phyloP scores from a whole-genome alignment of 2,329 filamentous ascomycete genomes.

The Pestalotiopsis sp. region DNA sequence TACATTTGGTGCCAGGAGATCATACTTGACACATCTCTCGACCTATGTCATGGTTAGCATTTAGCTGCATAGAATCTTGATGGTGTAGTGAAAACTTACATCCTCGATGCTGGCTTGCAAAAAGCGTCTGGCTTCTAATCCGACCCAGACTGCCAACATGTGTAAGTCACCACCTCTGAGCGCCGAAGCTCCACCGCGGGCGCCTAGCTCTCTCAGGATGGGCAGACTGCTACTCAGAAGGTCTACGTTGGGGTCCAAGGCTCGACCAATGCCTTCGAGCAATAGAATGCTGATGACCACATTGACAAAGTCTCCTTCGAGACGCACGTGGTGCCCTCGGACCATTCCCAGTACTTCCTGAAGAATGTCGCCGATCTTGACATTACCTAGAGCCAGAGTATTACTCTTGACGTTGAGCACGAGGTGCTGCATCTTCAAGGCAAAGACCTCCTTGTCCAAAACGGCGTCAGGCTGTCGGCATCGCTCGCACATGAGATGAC shows the following conservation, averaged over 20 bases:
- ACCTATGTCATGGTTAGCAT: slow-evolving; percentile 11
- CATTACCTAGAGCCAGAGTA: slow-evolving; percentile 88
- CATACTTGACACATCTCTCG: slow-evolving; percentile 15
- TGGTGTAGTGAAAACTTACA: slow-evolving; percentile 50
- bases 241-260: slow-evolving; percentile 83
- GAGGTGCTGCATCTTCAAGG: slow-evolving; percentile 94
- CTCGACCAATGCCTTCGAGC: slow-evolving; percentile 90
- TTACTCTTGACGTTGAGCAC: slow-evolving; percentile 87
- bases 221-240: slow-evolving; percentile 84
- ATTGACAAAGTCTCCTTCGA: slow-evolving; percentile 98
- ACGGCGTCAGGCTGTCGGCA: slow-evolving; percentile 92
- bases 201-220: slow-evolving; percentile 84
- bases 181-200: slow-evolving; percentile 72
- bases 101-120: slow-evolving; percentile 89
- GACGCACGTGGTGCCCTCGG: slow-evolving; percentile 83
- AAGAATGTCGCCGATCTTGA: slow-evolving; percentile 94
- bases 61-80: background rate
- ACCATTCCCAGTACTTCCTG: slow-evolving; percentile 93
- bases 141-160: slow-evolving; percentile 90
- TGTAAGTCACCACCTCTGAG: slow-evolving; percentile 74
- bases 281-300: slow-evolving; percentile 94
- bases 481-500: slow-evolving; percentile 92
- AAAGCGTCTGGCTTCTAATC: slow-evolving; percentile 85
- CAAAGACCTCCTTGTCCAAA: slow-evolving; percentile 86
- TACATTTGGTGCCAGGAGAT: slow-evolving; percentile 13